Conservation (phyloP, 176 grass and related monocot genomes). For the Oryza officinalis region DNA sequence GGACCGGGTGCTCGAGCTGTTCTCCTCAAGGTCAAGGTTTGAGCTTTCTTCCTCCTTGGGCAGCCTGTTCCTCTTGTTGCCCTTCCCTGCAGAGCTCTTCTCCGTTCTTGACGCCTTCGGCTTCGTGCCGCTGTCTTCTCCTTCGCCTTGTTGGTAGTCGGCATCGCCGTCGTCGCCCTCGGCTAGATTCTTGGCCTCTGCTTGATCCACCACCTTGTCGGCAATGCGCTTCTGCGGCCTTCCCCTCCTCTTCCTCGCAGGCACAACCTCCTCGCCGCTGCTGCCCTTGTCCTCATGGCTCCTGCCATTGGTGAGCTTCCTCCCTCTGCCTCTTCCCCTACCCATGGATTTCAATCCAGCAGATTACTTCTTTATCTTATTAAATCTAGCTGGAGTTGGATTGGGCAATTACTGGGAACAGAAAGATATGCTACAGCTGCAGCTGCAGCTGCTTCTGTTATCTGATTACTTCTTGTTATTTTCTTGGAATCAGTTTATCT, state of each 20-base stretch:
- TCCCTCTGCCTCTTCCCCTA: slow-evolving; percentile 71
- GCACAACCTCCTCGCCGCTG: slow-evolving; percentile 50
- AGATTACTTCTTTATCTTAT: neutral
- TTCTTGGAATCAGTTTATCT: neutral
- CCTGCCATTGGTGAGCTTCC: slow-evolving; percentile 45
- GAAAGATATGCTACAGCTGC: neutral
- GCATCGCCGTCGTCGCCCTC: slow-evolving; percentile 38
- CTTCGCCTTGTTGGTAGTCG: slow-evolving; percentile 35
- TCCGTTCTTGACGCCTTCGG: slow-evolving; percentile 40
- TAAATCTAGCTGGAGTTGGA: neutral
- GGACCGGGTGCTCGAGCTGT: slow-evolving; percentile 45
- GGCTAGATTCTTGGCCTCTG: slow-evolving; percentile 39
- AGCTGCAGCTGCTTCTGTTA: neutral
- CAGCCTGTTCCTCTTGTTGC: slow-evolving; percentile 61
- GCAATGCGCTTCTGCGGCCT: slow-evolving; percentile 59
- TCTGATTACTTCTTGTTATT: neutral
- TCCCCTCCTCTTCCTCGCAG: slow-evolving; percentile 67
- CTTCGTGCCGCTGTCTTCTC: slow-evolving; percentile 31
- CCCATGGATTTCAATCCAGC: slow-evolving; percentile 52
- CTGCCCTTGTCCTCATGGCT: slow-evolving; percentile 55
- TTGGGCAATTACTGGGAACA: neutral
- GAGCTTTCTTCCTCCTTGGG: slow-evolving; percentile 49
- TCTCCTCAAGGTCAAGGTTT: slow-evolving; percentile 46
- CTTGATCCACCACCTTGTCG: slow-evolving; percentile 41
- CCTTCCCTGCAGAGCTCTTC: slow-evolving; percentile 30